Base-by-base conservation (phyloP, 331 rosid species). In the Arachis monticola region DNA sequence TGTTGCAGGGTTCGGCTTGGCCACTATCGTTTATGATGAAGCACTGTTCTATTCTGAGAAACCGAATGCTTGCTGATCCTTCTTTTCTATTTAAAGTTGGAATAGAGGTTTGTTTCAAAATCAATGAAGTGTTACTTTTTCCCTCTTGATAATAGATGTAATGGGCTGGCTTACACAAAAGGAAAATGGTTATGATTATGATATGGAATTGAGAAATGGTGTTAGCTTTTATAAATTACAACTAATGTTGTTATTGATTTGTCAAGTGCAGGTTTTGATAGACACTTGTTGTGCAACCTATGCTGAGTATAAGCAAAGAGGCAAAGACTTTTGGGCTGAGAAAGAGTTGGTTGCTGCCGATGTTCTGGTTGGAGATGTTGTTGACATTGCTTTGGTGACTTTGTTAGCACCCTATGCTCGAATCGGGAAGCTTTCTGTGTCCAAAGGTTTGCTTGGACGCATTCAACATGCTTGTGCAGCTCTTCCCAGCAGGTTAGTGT, bases 311-410 rank as follows among this genome's bases (percentile, higher is more conserved):
- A 95, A 90, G 83, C 88, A 92, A 82, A 88, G 99, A 76, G 99
- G 99, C 77, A 92, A 94, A 82, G 85, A 92, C 78, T 94, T 94
- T 61, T 94, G 99, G 99, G 84, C 96, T 44, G 99, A 94, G 58
- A 92, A 92, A 83, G 99, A 94, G 89, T 76, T 94, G 87, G 92
- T 92, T n/a, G 92, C 93, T 55, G 97, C 99, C 12, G 99, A 94
- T 84, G 85, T 92, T 69, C 83, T 94, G 85, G 97, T 94, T 71
- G 99, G 96, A 52, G 71, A 87, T 67, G 99, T 83, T 30, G 99
- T 94, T 75, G 93, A 92, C 83, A 82, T 90, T 85, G 99, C 97
- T 79, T 86, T 94, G 81, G 99, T 94, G 78, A 93, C 93, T 74
- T 70, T 94, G 85, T 83, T 94, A 74, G 99, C 97, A 72, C 99